These are phyloP conservation scores for Morella rubra DNA, from an alignment of 306 rosid species.

Conservation along the genomic window DNA sequence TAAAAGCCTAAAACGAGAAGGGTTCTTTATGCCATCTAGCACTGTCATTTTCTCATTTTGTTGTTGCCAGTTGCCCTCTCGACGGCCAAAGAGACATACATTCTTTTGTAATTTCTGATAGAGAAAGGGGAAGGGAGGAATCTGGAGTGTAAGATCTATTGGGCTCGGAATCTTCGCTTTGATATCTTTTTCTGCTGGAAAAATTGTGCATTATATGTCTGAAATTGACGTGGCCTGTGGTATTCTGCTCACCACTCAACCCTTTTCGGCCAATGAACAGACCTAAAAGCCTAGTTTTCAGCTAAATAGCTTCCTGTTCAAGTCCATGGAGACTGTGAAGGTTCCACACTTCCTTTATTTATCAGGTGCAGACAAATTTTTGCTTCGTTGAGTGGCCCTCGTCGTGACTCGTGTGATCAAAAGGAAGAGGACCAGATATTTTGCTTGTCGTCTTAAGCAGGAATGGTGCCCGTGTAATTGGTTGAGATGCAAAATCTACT, in stretches of 20 bases:
- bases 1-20: neutral
- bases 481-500: no score
- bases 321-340: slow-evolving; percentile 3
- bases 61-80: slow-evolving; percentile 37
- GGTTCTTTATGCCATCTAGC: slow-evolving; percentile 24
- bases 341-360: neutral
- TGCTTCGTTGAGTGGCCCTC: no score
- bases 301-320: neutral
- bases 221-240: slow-evolving; percentile 3
- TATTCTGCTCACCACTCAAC: neutral
- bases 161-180: slow-evolving; percentile 43
- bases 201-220: neutral
- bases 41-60: slow-evolving; percentile 42
- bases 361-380: neutral
- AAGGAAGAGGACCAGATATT: neutral
- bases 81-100: slow-evolving; percentile 42
- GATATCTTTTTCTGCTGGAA: slow-evolving; percentile 1
- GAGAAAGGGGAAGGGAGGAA: slow-evolving; percentile 35
- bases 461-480: no score
- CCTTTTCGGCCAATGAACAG: slow-evolving; percentile 12
- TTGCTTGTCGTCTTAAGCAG: no score
- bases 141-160: slow-evolving; percentile 40
- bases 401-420: neutral
- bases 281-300: neutral
- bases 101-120: slow-evolving; percentile 36